Evolutionary conservation across 352 stramenopile species (phyloP), one percentile per base, ranked within the genome.

Genomic region (Globisporangium mamillatum): DNA sequence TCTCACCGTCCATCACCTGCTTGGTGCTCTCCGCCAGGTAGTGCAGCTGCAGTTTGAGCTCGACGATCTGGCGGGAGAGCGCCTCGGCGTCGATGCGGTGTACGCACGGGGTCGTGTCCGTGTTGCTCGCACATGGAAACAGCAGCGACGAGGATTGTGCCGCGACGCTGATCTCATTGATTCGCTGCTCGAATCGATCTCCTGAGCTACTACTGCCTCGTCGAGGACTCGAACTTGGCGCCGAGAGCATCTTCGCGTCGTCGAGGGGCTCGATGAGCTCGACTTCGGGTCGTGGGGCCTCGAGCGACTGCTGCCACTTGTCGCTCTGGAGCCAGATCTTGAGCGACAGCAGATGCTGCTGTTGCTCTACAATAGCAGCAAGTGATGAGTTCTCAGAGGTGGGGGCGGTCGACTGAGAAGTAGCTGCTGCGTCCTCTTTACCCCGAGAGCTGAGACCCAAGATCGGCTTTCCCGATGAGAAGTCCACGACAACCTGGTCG

Each of bases 41-140:
- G 61, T 93, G 83, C 41, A 91, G 63, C 63, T 90, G 84, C 7
- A 92, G 74, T 65, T 93, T 93, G 24, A 92, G 81, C 66, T 93
- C 82, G 34, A 92, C 82, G 27, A 93, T 86, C 69, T 90, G 80
- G 6, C 82, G 78, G 5, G 82, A 88, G 3, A 92, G 52, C 1
- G 77, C 78, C 58, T 93, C 81, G 1, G 84, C 77, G 44, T 91
- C 80, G 24, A 80, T 60, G 10, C 80, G 81, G 29, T 88, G 81
- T 25, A 89, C 81, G 56, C 83, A 92, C 32, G 63, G 71, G 3
- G 60, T 72, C 8, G 27, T 52, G 41, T 67, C 68, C 9, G 56
- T 74, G 65, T 54, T 68, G 44, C 22, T 59, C 25, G 60, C 18
- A 18, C 67, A 69, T 4, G 36, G 24, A 10, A 20, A 18, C 10